Percentiles rank a stretch among this genome's conserved stretches.
These are phyloP conservation scores for Phytophthora pisi DNA, from an alignment of 352 stramenopile genomes.

Conservation along the genomic window DNA sequence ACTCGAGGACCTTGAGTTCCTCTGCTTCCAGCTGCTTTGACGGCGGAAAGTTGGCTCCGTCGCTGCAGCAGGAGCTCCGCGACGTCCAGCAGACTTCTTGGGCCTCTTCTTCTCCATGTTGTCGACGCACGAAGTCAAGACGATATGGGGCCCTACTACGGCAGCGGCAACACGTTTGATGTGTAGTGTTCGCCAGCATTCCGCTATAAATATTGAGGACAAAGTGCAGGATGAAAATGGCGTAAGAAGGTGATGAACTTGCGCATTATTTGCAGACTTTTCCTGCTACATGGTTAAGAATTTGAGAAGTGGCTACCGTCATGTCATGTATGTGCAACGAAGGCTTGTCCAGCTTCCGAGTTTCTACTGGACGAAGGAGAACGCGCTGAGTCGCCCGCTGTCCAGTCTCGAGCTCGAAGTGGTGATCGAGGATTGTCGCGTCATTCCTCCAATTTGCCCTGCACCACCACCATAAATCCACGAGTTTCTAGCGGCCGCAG, in stretches of 20 bases:
- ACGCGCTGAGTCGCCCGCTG: constrained; percentile 32
- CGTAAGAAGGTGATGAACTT: constrained; percentile 11
- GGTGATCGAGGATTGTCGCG: constrained; percentile 24
- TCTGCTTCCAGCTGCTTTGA: constrained; percentile 31
- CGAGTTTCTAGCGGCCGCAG: constrained; percentile 15
- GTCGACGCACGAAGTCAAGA: neutral
- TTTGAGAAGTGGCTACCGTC: neutral
- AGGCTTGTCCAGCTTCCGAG: neutral
- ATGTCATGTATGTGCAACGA: neutral
- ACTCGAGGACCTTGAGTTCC: constrained; percentile 43
- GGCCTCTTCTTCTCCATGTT: constrained; percentile 18
- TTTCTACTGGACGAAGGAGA: constrained; percentile 39
- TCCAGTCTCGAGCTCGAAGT: constrained; percentile 17
- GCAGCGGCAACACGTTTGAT: neutral
- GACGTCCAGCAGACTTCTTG: constrained; percentile 22
- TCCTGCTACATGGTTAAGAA: constrained; percentile 7
- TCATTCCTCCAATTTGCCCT: constrained; percentile 3
- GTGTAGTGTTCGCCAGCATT: constrained; percentile 5
- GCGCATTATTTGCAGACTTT: constrained; percentile 16
- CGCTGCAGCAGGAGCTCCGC: neutral
- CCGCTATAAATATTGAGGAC: constrained; percentile 27
- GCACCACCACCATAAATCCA: constrained; percentile 7
- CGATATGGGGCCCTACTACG: neutral
- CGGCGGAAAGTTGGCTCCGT: constrained; percentile 16
- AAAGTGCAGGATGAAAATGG: constrained; percentile 4